Conservation (phyloP, 495 filamentous ascomycete species). For the Talaromyces thailandensis region DNA sequence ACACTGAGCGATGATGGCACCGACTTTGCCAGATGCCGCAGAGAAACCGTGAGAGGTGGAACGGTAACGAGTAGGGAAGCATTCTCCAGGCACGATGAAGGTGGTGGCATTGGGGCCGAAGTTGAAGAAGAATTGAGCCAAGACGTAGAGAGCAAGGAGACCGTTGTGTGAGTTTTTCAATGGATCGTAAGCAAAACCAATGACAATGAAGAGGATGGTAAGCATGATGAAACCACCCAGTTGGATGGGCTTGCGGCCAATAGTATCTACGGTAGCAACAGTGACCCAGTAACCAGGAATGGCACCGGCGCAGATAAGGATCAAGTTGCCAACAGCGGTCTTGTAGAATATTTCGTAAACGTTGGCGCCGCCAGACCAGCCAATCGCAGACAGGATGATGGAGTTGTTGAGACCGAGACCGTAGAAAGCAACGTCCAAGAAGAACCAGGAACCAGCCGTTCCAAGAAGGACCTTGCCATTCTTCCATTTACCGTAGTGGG, state of each 20-base stretch:
- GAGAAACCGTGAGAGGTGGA: slow-evolving; percentile 79
- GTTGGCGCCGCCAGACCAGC: slow-evolving; percentile 47
- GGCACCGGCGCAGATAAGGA: slow-evolving; percentile 64
- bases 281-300: slow-evolving; percentile 75
- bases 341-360: slow-evolving; percentile 60
- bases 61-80: slow-evolving; percentile 81
- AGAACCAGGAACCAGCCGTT: slow-evolving; percentile 73
- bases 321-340: slow-evolving; percentile 64
- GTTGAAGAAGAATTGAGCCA: slow-evolving; percentile 87
- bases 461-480: slow-evolving; percentile 63
- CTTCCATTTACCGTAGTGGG: slow-evolving; percentile 57
- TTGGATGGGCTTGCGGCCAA: slow-evolving; percentile 77
- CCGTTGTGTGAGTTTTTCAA: slow-evolving; percentile 33
- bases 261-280: slow-evolving; percentile 56
- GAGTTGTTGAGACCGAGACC: slow-evolving; percentile 72
- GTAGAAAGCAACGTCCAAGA: slow-evolving; percentile 72
- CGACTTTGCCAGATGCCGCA: slow-evolving; percentile 74
- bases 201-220: slow-evolving; percentile 66
- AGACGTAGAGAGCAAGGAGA: slow-evolving; percentile 65
- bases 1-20: slow-evolving; percentile 51
- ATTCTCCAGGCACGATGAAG: slow-evolving; percentile 85
- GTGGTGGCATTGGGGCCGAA: slow-evolving; percentile 81
- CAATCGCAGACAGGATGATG: slow-evolving; percentile 57
- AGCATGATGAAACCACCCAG: slow-evolving; percentile 65
- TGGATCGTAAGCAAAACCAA: slow-evolving; percentile 62